A percentile compares a stretch with the other conserved stretches of the same genome.
Evolutionary conservation across 768 basidiomycete species (phyloP).

Genomic region (Tylopilus plumbeoviolaceoides): DNA sequence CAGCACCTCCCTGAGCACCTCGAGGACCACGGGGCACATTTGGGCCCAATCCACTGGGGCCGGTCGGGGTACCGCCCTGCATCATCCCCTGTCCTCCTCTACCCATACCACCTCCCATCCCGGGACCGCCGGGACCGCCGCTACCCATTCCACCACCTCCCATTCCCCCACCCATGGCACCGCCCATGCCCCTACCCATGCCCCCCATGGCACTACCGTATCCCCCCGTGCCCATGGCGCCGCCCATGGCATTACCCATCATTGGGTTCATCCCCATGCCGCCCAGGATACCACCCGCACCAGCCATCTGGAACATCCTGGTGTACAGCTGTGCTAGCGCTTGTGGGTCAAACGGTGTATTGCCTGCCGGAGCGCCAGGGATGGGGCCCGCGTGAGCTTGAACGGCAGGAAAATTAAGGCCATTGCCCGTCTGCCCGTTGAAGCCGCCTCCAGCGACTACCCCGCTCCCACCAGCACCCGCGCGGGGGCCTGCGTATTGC

Average conservation of each 20-base stretch:
- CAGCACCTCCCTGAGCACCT: slow-evolving; percentile 52
- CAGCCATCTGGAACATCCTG: slow-evolving; percentile 88
- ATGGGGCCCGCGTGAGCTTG: slow-evolving; percentile 24
- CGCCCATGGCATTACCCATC: slow-evolving; percentile 35
- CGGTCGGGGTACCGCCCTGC: slow-evolving; percentile 32
- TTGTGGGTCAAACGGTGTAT: slow-evolving; percentile 83
- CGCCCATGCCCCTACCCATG: slow-evolving; percentile 41
- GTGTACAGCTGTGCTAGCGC: slow-evolving; percentile 92
- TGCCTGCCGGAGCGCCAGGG: slow-evolving; percentile 36
- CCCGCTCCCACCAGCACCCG: slow-evolving; percentile 4
- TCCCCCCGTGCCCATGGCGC: slow-evolving; percentile 32
- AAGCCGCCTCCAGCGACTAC: slow-evolving; percentile 21
- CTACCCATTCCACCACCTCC: slow-evolving; percentile 32
- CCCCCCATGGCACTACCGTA: slow-evolving; percentile 36
- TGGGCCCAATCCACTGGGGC: slow-evolving; percentile 44
- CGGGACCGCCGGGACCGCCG: slow-evolving; percentile 36
- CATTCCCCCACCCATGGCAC: slow-evolving; percentile 44
- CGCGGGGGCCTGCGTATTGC: slow-evolving; percentile 12
- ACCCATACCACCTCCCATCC: slow-evolving; percentile 39
- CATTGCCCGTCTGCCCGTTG: slow-evolving; percentile 32
- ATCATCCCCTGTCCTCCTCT: slow-evolving; percentile 38
- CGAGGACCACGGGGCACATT: slow-evolving; percentile 66
- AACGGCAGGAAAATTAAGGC: slow-evolving; percentile 33
- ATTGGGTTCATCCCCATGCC: slow-evolving; percentile 40
- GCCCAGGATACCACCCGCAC: slow-evolving; percentile 44